Conservation (phyloP, 225 moss, liverwort and hornwort species). For the Pleurozium schreberi region DNA sequence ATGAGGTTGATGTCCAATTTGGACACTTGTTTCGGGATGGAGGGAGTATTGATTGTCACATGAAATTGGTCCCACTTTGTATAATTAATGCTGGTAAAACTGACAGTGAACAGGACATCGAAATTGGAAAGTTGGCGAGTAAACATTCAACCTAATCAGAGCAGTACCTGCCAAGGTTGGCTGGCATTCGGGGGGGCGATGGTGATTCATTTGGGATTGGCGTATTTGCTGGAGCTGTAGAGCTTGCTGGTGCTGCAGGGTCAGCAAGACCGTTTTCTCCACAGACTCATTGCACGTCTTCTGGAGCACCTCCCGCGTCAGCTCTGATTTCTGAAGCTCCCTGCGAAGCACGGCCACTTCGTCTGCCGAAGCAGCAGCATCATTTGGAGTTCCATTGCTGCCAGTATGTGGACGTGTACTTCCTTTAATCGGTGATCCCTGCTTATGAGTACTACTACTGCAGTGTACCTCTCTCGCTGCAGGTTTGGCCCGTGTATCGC, state of each 20-base stretch:
- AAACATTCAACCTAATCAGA: not conserved
- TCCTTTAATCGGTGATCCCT: not conserved
- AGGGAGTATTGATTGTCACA: not conserved
- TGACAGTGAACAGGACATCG: not conserved
- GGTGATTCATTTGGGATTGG: conserved; percentile 12
- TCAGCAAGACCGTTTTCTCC: conserved; percentile 40
- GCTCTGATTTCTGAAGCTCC: conserved; percentile 47
- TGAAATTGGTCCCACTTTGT: not conserved
- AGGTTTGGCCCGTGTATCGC: conserved; percentile 2
- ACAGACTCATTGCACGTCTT: conserved; percentile 41
- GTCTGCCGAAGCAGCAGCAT: not conserved
- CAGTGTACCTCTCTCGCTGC: not conserved
- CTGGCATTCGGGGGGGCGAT: conserved; percentile 11
- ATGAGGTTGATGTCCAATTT: not conserved
- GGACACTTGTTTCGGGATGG: not conserved
- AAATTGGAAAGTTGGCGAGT: not conserved
- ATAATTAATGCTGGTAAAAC: not conserved
- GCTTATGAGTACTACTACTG: not conserved
- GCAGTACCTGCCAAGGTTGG: conserved; percentile 1
- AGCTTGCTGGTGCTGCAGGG: conserved; percentile 44
- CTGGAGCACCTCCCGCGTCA: conserved; percentile 48
- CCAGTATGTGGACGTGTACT: not conserved
- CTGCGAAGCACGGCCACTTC: conserved; percentile 29
- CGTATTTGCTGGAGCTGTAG: conserved; percentile 26
- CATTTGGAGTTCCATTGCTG: not conserved